phyloP scores from a whole-genome alignment of 306 rosid species.

The Purshia tridentata region DNA sequence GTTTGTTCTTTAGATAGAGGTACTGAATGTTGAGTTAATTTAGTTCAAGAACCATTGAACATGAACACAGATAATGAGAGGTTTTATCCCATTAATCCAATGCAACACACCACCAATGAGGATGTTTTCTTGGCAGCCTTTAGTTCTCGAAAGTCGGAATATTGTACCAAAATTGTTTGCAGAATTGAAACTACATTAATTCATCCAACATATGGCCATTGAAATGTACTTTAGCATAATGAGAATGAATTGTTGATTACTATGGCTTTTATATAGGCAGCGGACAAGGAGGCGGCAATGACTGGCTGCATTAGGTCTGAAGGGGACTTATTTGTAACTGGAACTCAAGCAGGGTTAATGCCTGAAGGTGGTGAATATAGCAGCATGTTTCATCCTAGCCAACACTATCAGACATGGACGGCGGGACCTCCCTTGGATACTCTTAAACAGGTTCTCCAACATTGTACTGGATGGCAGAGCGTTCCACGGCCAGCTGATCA shows the following conservation, averaged over 20 bases:
- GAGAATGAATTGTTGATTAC: conserved; percentile 15
- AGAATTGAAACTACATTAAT: neutral
- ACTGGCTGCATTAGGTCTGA: conserved; percentile 73
- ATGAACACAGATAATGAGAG: neutral
- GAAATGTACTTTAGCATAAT: neutral
- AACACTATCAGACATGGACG: conserved; percentile 63
- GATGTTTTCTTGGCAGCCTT: neutral
- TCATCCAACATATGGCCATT: neutral
- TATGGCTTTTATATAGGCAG: conserved; percentile 52
- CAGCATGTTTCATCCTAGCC: conserved; percentile 60
- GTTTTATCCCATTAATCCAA: neutral
- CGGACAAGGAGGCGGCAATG: conserved; percentile 58
- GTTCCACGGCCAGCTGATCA: conserved; percentile 62
- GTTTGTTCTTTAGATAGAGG: neutral
- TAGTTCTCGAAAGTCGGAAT: neutral
- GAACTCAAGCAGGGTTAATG: conserved; percentile 67
- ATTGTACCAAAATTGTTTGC: neutral
- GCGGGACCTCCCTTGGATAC: conserved; percentile 55
- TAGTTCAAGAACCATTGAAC: neutral
- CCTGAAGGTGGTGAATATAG: conserved; percentile 23
- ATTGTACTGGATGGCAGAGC: conserved; percentile 71
- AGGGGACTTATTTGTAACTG: conserved; percentile 73
- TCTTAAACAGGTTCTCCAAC: conserved; percentile 70
- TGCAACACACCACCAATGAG: neutral
- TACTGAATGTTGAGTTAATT: neutral